Percentiles rank a stretch among this genome's conserved stretches.
These are phyloP conservation scores for Vitis riparia DNA, from an alignment of 164 flowering plant genomes.

Conservation along the genomic window DNA sequence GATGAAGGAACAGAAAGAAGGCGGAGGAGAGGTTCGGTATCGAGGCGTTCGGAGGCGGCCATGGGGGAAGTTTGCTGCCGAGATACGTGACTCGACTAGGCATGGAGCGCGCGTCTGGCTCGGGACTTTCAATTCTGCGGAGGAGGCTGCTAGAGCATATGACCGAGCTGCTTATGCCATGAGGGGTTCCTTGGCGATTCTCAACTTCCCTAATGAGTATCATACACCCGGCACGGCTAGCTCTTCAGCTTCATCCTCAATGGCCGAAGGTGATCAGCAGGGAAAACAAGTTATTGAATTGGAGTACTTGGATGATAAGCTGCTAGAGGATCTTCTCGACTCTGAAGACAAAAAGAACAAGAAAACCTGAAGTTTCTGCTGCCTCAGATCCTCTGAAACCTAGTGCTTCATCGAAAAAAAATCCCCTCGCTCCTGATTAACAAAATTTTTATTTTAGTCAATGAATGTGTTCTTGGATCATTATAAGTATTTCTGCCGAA, in stretches of 20 bases:
- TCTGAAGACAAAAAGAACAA: conserved; percentile 15
- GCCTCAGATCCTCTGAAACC: no score
- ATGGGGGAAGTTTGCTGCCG: conserved; percentile 49
- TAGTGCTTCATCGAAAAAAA: no score
- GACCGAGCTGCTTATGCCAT: conserved; percentile 39
- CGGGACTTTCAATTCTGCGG: conserved; percentile 44
- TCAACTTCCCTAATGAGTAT: conserved; percentile 41
- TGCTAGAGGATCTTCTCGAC: conserved; percentile 36
- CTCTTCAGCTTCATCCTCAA: conserved; percentile 7
- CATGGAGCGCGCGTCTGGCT: conserved; percentile 39
- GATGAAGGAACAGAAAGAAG: conserved; percentile 6
- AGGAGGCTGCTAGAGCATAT: conserved; percentile 46
- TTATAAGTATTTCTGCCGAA: no score
- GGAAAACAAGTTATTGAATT: conserved; percentile 32
- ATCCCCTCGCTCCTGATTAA: no score
- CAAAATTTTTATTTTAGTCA: no score
- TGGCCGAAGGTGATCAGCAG: not conserved
- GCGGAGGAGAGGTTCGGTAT: conserved; percentile 20
- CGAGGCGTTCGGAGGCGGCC: conserved; percentile 39
- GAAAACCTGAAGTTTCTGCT: conserved; percentile 2
- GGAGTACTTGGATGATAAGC: conserved; percentile 35
- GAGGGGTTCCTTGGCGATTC: conserved; percentile 39
- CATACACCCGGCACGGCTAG: conserved; percentile 4
- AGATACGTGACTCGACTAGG: conserved; percentile 38
- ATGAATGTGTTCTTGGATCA: no score